Base-by-base conservation (phyloP, 371 early-diverging fungal species). In the Mucor saturninus region DNA sequence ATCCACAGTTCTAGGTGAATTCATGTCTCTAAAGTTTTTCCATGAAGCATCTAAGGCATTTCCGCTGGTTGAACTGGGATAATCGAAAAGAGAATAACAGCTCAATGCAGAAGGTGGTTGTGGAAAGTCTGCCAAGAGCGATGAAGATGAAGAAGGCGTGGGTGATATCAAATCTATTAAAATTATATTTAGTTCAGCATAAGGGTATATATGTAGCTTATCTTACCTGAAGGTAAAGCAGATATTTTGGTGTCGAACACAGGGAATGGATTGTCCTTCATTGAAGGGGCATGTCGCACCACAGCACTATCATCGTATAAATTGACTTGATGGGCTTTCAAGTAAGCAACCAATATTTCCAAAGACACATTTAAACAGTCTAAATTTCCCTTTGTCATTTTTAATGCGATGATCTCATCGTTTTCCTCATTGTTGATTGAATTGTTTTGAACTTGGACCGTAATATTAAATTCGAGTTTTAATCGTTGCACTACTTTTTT, bases 11-110 rank as follows among this genome's bases (percentile, higher is more conserved):
- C 67, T 64, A 30, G 72, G 67, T n/a, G 72, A 68, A 48, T 71
- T 74, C 64, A 74, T 76, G 30, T 76, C 76, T 52, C 80, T 67
- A 63, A 76, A 74, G 42, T 65, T 74, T 46, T 67, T 74, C 80
- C 80, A 79, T 10, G 74, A 70, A 30, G 66, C 65, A 32, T 78
- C 73, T 26, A 78, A 54, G 14, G 72, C 65, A 13, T 66, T 66
- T 2, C 64, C 61, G 28, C 66, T 52, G 0, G 38, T 55, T 7
- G 63, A 45, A 30, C 62, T 46, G 15, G 65, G 68, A 26, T 72
- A 64, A 48, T 68, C 72, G 54, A 69, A 69, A 13, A 69, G 37
- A 3, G 69, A 64, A 61, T 69, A 69, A 32, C 65, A 64, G 35
- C 56, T 69, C 38, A 66, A 49, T 7, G 42, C 46, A 14, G 55